Evolutionary conservation across 768 basidiomycete species (phyloP), one percentile per base, ranked within the genome.

Genomic region (Tylopilus sp.): DNA sequence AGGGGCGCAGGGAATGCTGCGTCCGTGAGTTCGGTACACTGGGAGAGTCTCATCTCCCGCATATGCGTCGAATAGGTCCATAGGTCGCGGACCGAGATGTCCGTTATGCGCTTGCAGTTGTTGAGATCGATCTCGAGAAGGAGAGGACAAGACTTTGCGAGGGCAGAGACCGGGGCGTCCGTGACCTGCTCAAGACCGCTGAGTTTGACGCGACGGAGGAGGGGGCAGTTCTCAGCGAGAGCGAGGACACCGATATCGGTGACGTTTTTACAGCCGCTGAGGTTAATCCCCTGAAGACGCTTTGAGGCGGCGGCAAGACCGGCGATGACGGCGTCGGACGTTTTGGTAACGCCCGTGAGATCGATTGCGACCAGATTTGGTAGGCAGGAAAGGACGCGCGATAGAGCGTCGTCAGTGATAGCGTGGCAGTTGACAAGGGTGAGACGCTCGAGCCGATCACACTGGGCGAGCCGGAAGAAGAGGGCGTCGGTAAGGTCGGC

Each of bases 121-220:
- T 91, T 86, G 62, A 99, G 83, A 71, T 99, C 97, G 58, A 98
- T 83, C 69, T 99, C 97, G 50, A 99, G 80, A 22, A 99, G 80
- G 45, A 93, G 77, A 1, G 91, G 88, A 64, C 93, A 95, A 5
- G 77, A 78, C 54, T 79, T 79, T 30, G 88, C 88, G 45, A 99
- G 77, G 28, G 83, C 78, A 30, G 85, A 80, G 58, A 99, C 76
- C 23, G 93, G 77, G 22, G 68, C 68, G 61, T 95, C 91, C 0
- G 93, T 94, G 52, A 98, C 71, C 22, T 75, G 73, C 50, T 81
- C 81, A 39, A 95, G 78, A 46, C 84, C 83, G 58, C 84, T 86
- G 48, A 98, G 77, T 70, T 98, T 98, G 69, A 98, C 88, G 55
- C 97, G 80, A 47, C 93, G 83, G 35, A 99, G 80, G 31, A 86